Evolutionary conservation across 2,329 filamentous ascomycete species (phyloP).

Genomic region (Colletotrichum neosansevieriae): DNA sequence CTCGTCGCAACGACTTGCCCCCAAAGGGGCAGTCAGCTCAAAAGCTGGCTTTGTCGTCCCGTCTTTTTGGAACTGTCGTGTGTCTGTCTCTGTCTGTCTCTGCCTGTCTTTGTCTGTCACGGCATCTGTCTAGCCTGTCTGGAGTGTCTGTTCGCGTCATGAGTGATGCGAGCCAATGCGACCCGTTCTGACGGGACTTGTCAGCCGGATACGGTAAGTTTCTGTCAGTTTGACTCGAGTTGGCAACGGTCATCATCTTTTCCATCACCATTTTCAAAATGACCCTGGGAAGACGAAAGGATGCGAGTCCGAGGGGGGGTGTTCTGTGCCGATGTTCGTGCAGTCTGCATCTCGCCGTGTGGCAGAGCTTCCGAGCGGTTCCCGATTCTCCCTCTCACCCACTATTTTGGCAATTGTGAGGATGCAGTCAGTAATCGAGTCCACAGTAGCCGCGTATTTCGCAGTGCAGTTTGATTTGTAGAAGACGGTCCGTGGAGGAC

Average conservation of each 20-base stretch:
- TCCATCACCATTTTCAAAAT: background rate
- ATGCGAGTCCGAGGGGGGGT: slow-evolving; percentile 11
- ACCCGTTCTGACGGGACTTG: background rate
- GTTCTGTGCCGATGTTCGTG: background rate
- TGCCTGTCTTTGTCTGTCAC: background rate
- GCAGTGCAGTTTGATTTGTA: background rate
- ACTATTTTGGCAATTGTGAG: background rate
- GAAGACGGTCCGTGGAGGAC: background rate
- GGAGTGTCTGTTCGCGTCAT: slow-evolving; percentile 26
- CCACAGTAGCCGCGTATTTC: background rate
- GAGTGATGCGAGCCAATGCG: background rate
- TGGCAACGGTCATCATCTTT: background rate
- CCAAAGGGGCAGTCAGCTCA: slow-evolving; percentile 2
- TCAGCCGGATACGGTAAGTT: slow-evolving; percentile 20
- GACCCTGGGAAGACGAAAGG: background rate
- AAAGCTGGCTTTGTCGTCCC: slow-evolving; percentile 15
- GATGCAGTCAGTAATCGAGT: background rate
- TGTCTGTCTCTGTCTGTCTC: slow-evolving; percentile 7
- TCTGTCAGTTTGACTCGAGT: slow-evolving; percentile 15
- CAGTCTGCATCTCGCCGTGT: background rate
- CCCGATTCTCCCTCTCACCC: background rate
- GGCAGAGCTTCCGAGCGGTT: background rate
- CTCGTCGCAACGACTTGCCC: slow-evolving; percentile 6
- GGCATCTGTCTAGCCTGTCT: slow-evolving; percentile 4
- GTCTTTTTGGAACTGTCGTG: slow-evolving; percentile 8